Conservation (phyloP, 352 stramenopile genomes). For the Phytophthora palmivora region DNA sequence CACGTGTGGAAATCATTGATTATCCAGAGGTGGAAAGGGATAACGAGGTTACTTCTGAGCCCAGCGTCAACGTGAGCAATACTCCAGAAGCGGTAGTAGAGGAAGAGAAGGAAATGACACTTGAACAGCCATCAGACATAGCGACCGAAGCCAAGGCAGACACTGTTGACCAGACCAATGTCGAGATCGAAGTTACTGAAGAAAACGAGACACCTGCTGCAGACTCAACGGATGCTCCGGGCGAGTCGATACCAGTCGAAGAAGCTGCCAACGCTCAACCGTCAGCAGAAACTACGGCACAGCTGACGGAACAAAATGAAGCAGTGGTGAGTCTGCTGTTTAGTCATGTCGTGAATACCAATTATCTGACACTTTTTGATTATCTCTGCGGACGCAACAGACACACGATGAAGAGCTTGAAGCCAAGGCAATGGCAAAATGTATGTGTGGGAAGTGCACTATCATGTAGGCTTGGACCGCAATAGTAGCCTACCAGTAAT, state of each 20-base stretch:
- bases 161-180: constrained; percentile 11
- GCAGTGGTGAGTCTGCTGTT: constrained; percentile 16
- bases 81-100: constrained; percentile 2
- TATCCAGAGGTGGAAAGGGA: no score
- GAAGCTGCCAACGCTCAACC: constrained; percentile 22
- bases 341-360: background rate
- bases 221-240: background rate
- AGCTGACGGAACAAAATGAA: constrained; percentile 23
- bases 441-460: constrained; percentile 62
- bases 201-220: background rate
- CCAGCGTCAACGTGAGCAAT: background rate
- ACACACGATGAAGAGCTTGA: constrained; percentile 54
- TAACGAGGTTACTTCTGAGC: no score
- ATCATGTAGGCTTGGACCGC: constrained; percentile 59
- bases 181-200: constrained; percentile 25
- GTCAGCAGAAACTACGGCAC: constrained; percentile 4
- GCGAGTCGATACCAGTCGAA: constrained; percentile 9
- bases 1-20: background rate
- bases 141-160: constrained; percentile 10
- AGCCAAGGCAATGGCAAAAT: constrained; percentile 70
- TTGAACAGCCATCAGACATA: background rate
- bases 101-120: background rate
- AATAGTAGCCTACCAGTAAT: constrained; percentile 6
- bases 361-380: background rate
- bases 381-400: constrained; percentile 10